phyloP scores from a whole-genome alignment of 208 protist genomes.

The Leishmania turanica region DNA sequence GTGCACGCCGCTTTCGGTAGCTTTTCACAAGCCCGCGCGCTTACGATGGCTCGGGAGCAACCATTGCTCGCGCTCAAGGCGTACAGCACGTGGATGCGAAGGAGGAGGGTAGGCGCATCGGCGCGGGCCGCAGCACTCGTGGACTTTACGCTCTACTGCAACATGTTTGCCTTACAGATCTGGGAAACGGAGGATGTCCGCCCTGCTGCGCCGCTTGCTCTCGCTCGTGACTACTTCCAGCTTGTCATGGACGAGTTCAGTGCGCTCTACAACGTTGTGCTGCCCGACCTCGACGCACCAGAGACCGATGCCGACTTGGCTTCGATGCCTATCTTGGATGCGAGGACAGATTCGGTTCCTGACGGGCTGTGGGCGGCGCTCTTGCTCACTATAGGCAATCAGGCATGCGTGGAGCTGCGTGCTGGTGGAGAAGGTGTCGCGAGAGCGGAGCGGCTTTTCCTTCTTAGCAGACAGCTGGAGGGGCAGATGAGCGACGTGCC shows the following conservation, averaged over 20 bases:
- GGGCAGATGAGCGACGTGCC: conserved; percentile 3
- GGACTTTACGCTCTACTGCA: conserved; percentile 34
- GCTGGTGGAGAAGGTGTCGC: conserved; percentile 6
- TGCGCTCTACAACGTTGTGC: conserved; percentile 6
- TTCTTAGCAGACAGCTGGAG: conserved; percentile 11
- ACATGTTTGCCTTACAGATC: conserved; percentile 22
- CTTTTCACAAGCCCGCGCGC: conserved; percentile 13
- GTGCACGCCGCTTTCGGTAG: background rate
- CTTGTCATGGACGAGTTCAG: conserved; percentile 26
- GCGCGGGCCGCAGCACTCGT: conserved; percentile 21
- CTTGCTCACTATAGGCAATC: conserved; percentile 61
- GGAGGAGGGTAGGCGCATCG: background rate
- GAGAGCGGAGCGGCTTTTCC: conserved; percentile 10
- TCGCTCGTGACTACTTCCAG: conserved; percentile 29
- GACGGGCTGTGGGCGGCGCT: conserved; percentile 38
- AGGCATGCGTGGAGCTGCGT: conserved; percentile 48
- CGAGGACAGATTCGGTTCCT: conserved; percentile 18
- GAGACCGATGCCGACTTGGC: background rate
- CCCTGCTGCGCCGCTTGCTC: background rate
- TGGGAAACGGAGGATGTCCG: background rate
- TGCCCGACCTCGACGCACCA: background rate
- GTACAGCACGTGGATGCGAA: conserved; percentile 32
- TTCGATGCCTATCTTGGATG: background rate
- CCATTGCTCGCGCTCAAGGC: conserved; percentile 51
- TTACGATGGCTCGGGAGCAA: conserved; percentile 19